Evolutionary conservation across 129 eudicot species (phyloP).

Genomic region (Glebionis coronaria): DNA sequence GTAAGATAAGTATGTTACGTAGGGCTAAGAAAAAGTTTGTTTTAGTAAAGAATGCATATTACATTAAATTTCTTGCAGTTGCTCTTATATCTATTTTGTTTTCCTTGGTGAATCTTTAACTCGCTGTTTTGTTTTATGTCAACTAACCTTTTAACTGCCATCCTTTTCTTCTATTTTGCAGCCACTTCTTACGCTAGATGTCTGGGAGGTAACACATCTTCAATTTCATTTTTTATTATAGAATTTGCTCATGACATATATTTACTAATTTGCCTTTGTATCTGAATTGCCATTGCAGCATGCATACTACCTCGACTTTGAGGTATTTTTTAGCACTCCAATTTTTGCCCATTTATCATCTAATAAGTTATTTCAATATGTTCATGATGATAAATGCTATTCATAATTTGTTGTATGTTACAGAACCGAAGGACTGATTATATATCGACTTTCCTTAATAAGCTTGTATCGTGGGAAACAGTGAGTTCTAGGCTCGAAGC

Average conservation of each 20-base stretch:
- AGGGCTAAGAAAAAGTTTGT: neutral
- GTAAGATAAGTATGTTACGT: neutral
- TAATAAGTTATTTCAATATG: neutral
- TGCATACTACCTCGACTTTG: conserved; percentile 89
- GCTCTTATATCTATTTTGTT: neutral
- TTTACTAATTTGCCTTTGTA: conserved; percentile 19
- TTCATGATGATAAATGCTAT: neutral
- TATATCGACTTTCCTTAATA: conserved; percentile 62
- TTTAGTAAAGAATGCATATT: neutral
- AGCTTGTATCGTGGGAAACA: conserved; percentile 92
- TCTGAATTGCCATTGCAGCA: conserved; percentile 51
- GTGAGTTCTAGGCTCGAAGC: conserved; percentile 75
- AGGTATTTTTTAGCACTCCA: conserved; percentile 25
- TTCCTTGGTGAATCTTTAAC: neutral
- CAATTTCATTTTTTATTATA: neutral
- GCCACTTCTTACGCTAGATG: conserved; percentile 94
- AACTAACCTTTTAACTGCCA: conserved; percentile 3
- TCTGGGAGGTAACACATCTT: conserved; percentile 83
- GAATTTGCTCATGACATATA: conserved; percentile 1
- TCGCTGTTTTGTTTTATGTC: neutral
- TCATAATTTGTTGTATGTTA: conserved; percentile 5
- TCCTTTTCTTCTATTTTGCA: conserved; percentile 38
- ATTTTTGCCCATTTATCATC: neutral
- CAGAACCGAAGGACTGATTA: conserved; percentile 91
- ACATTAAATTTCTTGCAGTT: neutral